Percentiles rank a stretch among this genome's conserved stretches.
These are phyloP conservation scores for Auricularia sp. DNA, from an alignment of 768 basidiomycete species.

Conservation along the genomic window DNA sequence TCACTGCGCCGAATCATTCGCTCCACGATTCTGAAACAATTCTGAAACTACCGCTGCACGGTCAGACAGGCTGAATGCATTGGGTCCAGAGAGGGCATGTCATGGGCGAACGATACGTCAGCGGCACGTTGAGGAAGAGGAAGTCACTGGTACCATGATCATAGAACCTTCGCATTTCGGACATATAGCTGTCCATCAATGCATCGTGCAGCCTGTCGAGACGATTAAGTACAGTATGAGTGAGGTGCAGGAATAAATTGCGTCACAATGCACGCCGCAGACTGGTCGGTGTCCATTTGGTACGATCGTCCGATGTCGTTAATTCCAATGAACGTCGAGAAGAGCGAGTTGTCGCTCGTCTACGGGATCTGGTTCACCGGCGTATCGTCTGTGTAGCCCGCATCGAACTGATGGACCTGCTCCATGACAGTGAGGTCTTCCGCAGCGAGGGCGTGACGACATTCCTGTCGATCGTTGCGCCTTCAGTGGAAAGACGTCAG, in stretches of 20 bases:
- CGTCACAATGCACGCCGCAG: neutral
- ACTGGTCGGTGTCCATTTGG: neutral
- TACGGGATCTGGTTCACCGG: constrained; percentile 40
- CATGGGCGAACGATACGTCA: no score
- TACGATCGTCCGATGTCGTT: constrained; percentile 38
- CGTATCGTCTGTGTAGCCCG: constrained; percentile 33
- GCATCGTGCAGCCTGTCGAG: no score
- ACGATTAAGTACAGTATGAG: neutral
- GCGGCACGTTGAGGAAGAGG: no score
- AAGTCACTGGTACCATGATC: no score
- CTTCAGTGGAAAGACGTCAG: constrained; percentile 5
- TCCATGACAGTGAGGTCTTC: constrained; percentile 46
- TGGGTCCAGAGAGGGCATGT: no score
- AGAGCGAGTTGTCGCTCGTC: constrained; percentile 46
- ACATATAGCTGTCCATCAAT: no score
- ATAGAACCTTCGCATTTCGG: no score
- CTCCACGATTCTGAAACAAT: no score
- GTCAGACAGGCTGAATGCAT: no score
- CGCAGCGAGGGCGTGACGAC: constrained; percentile 42
- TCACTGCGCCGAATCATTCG: no score
- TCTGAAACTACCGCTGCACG: no score
- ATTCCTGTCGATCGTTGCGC: neutral
- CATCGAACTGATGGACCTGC: constrained; percentile 48
- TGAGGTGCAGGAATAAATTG: neutral
- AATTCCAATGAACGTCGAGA: constrained; percentile 61